Base-by-base conservation (phyloP, 306 rosid genomes). In the Trifolium subterraneum region DNA sequence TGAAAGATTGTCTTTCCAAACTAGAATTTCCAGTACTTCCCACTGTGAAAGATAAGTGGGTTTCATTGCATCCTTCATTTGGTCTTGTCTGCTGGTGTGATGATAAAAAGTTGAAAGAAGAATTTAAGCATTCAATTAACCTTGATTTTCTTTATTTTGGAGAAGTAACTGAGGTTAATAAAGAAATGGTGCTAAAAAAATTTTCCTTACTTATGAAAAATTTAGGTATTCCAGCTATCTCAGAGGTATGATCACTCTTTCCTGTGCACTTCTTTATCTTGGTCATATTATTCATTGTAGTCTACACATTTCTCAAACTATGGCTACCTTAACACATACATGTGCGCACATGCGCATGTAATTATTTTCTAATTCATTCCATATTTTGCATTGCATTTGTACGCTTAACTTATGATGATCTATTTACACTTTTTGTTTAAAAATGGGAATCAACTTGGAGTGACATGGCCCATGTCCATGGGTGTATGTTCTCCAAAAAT, bases 41-140 rank as follows among this genome's bases (percentile, higher is more conserved):
- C 31, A 89, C 98, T 50, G 82, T 79, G 66, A 96, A 87, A 73
- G 96, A 93, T 83, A 91, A 75, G 83, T 93, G 98, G 98, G 97
- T 87, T 60, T 93, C 98, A 16, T 82, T 93, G 71, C 96, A 91
- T 79, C 90, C 92, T 79, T 89, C 89, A 54, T 87, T 83, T 73
- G 96, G 96, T 79, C 87, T 89, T 45, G 85, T 90, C 80, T 93
- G 97, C 84, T 93, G 92, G 92, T 85, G 89, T 83, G 96, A 93
- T 82, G 89, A 91, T 79, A 76, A 68, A 76, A 82, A 68, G 73
- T 84, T 93, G 62, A 82, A 68, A 81, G 83, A 85, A 68, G 90
- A 91, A 76, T 91, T 92, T 79, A 87, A 88, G 85, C 78, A 91
- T 78, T 42, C 87, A 14, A 83, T 86, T 66, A 87, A 89, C 31